phyloP scores from a whole-genome alignment of 1,139 yeast genomes.

The Yamadazyma kanchanaburiensis region DNA sequence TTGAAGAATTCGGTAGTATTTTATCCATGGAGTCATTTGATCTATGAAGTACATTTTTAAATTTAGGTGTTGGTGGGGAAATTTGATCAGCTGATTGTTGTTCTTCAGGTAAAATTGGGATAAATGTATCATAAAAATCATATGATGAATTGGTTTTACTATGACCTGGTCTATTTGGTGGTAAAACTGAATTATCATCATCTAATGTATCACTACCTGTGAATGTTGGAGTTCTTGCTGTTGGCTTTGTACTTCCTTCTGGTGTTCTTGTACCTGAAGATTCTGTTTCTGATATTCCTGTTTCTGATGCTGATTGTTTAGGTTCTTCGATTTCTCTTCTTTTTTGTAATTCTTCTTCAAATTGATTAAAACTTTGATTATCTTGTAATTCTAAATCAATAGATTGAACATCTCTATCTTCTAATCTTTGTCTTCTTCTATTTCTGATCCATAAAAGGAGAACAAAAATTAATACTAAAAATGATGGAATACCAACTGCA shows the following conservation, averaged over 20 bases:
- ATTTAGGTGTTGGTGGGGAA: slow-evolving; percentile 10
- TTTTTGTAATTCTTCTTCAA: slow-evolving; percentile 35
- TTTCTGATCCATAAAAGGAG: slow-evolving; percentile 27
- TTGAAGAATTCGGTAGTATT: slow-evolving; percentile 3
- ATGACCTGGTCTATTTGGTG: slow-evolving; percentile 5
- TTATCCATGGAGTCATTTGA: slow-evolving; percentile 8
- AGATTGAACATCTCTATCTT: slow-evolving; percentile 27
- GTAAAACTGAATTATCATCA: background rate
- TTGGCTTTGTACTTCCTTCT: slow-evolving; percentile 7
- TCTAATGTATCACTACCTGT: slow-evolving; percentile 1
- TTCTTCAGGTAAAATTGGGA: slow-evolving; percentile 32
- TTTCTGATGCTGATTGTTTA: no score
- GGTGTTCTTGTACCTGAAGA: slow-evolving; percentile 38
- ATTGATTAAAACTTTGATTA: slow-evolving; percentile 34
- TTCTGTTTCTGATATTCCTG: slow-evolving; percentile 36
- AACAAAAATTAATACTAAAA: slow-evolving; percentile 22
- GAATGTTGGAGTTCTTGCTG: slow-evolving; percentile 4
- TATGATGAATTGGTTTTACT: slow-evolving; percentile 27
- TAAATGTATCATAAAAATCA: slow-evolving; percentile 43
- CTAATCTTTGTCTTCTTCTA: slow-evolving; percentile 29
- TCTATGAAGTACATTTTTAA: slow-evolving; percentile 6
- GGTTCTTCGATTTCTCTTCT: background rate
- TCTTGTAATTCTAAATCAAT: slow-evolving; percentile 39
- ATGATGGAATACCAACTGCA: slow-evolving; percentile 42
- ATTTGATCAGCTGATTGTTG: background rate